These are phyloP conservation scores for Saccharomycopsis guyanensis DNA, from an alignment of 805 yeast species.

Conservation along the genomic window DNA sequence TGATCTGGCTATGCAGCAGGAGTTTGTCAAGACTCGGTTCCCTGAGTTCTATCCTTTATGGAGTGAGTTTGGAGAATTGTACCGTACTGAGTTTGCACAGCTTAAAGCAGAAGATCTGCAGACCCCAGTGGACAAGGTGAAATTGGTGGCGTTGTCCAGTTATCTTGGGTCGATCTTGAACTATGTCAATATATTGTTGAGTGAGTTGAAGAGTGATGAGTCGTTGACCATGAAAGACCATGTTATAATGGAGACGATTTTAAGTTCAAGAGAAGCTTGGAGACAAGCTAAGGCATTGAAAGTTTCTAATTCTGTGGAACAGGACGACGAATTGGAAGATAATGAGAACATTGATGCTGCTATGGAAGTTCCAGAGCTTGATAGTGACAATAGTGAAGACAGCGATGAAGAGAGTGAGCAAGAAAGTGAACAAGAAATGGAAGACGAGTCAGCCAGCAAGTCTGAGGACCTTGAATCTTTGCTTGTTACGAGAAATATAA, in stretches of 20 bases:
- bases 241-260: slow-evolving; percentile 80
- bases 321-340: slow-evolving; percentile 24
- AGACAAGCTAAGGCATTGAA: slow-evolving; percentile 59
- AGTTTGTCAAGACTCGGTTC: slow-evolving; percentile 50
- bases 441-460: slow-evolving; percentile 21
- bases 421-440: slow-evolving; percentile 16
- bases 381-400: slow-evolving; percentile 6
- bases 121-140: slow-evolving; percentile 38
- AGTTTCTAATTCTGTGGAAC: slow-evolving; percentile 23
- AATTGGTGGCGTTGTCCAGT: slow-evolving; percentile 64
- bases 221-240: slow-evolving; percentile 65
- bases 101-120: slow-evolving; percentile 22
- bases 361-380: slow-evolving; percentile 24
- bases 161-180: slow-evolving; percentile 73
- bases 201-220: slow-evolving; percentile 44
- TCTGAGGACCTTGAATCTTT: slow-evolving; percentile 25
- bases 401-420: background rate
- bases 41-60: slow-evolving; percentile 82
- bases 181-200: slow-evolving; percentile 64
- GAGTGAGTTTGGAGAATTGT: slow-evolving; percentile 45
- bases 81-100: slow-evolving; percentile 33
- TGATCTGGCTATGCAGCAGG: slow-evolving; percentile 44
- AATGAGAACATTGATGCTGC: slow-evolving; percentile 26
- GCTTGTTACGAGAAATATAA: slow-evolving; percentile 40
- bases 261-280: slow-evolving; percentile 83